Conservation (phyloP, 2,329 filamentous ascomycete species). For the Cladophialophora chaetospira region DNA sequence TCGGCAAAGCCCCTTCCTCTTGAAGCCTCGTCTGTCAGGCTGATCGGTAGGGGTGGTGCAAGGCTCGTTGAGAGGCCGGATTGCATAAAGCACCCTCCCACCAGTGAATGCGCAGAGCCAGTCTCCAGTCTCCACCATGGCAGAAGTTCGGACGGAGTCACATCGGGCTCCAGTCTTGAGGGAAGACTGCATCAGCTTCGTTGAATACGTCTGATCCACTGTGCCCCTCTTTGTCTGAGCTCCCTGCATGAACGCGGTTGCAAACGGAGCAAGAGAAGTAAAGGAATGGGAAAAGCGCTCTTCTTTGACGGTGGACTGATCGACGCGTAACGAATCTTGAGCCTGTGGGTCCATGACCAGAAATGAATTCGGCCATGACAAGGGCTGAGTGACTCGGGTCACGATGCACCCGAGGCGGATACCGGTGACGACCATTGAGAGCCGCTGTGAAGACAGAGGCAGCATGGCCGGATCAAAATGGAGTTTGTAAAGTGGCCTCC, state of each 20-base stretch:
- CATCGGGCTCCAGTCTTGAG: conserved; percentile 10
- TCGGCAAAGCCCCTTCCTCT: background rate
- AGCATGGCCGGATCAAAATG: background rate
- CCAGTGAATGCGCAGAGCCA: conserved; percentile 22
- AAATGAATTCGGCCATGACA: conserved; percentile 21
- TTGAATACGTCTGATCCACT: conserved; percentile 1
- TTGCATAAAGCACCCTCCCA: conserved; percentile 17
- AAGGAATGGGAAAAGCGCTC: conserved; percentile 14
- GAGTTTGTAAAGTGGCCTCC: conserved; percentile 6
- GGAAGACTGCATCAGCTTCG: conserved; percentile 6
- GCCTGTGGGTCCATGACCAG: conserved; percentile 16
- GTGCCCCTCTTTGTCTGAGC: background rate
- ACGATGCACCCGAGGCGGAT: conserved; percentile 21
- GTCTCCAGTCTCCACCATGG: conserved; percentile 21
- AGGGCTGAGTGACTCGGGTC: conserved; percentile 13
- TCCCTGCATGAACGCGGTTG: background rate
- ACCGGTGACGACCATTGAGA: conserved; percentile 11
- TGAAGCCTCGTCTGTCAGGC: background rate
- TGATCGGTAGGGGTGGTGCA: background rate
- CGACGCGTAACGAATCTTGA: background rate
- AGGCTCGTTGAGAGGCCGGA: conserved; percentile 3
- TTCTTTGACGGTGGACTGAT: background rate
- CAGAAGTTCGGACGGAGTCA: conserved; percentile 20
- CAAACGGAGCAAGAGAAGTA: conserved; percentile 2
- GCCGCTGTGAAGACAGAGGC: background rate